Base-by-base conservation (phyloP, 2,329 filamentous ascomycete genomes). In the Simplicillium aogashimaense region DNA sequence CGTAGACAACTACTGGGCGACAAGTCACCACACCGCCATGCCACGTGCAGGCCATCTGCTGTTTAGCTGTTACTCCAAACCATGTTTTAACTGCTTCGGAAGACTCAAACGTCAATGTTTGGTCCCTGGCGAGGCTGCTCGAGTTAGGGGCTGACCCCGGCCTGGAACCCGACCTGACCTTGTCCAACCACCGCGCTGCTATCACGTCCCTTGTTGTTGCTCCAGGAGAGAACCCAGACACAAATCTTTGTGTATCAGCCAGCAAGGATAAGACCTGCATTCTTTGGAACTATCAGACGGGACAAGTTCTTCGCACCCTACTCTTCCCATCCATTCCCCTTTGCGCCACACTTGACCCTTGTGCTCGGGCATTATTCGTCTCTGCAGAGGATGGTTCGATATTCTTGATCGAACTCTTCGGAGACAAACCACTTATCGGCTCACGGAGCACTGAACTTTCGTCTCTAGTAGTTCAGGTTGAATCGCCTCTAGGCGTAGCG, bases 31-130 rank as follows among this genome's bases (percentile, higher is more conserved):
- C 86, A 8, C 77, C 81, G 13, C 77, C 84, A 40, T 79, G 83
- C 47, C 86, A 94, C 64, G 75, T 94, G 16, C 86, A 90, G 59
- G 71, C 80, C 15, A 78, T 97, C 20, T 88, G 85, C 17, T 82
- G 79, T 54, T 67, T 97, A 41, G 79, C 76, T 30, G 74, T 80
- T 10, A 83, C 81, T 33, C 81, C 78, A 36, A 78, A 78, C 51
- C 82, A 87, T 60, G 62, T 92, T 38, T 69, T 92, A 38, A 86
- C 84, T 1, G 86, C 81, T 32, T 90, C 86, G 3, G 76, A 82
- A 50, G 92, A 98, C 65, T 85, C 88, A 38, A 94, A 86, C 58
- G 74, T 95, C 46, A 86, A 94, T 60, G 82, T 97, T 44, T 98
- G 92, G 92, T 86, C 86, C 2, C 63, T 95, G 39, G 71, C 83